Evolutionary conservation across 2,329 filamentous ascomycete species (phyloP).

Genomic region (Colletotrichum gigasporum): DNA sequence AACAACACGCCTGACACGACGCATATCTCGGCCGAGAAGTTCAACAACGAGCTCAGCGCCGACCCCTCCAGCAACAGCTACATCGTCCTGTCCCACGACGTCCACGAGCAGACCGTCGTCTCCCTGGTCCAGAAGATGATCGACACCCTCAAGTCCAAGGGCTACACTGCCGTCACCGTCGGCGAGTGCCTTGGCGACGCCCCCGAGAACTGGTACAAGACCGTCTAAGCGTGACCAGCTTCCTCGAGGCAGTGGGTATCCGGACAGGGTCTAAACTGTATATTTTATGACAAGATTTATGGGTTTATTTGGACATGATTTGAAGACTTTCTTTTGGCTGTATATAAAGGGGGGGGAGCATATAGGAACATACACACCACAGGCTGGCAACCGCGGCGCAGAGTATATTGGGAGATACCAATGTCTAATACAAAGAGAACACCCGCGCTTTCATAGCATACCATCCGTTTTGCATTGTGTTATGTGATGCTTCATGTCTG

Average conservation of each 20-base stretch:
- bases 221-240: too few relatives aligned
- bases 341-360: too few relatives aligned
- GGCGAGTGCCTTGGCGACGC: conserved; percentile 65
- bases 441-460: too few relatives aligned
- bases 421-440: not conserved
- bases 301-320: not conserved
- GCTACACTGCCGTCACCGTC: conserved; percentile 60
- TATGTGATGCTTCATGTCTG: too few relatives aligned
- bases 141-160: conserved; percentile 47
- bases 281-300: too few relatives aligned
- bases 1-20: conserved; percentile 60
- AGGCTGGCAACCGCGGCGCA: not conserved
- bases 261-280: too few relatives aligned
- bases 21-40: conserved; percentile 51
- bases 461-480: too few relatives aligned
- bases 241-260: not conserved
- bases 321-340: not conserved
- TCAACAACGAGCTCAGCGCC: conserved; percentile 36
- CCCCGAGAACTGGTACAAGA: conserved; percentile 59
- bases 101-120: conserved; percentile 49
- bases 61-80: conserved; percentile 43
- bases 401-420: not conserved
- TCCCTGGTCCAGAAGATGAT: conserved; percentile 47
- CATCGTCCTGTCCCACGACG: conserved; percentile 63
- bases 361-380: not conserved